These are phyloP conservation scores for Cystofilobasidium ferigula DNA, from an alignment of 768 basidiomycete genomes.

Conservation along the genomic window DNA sequence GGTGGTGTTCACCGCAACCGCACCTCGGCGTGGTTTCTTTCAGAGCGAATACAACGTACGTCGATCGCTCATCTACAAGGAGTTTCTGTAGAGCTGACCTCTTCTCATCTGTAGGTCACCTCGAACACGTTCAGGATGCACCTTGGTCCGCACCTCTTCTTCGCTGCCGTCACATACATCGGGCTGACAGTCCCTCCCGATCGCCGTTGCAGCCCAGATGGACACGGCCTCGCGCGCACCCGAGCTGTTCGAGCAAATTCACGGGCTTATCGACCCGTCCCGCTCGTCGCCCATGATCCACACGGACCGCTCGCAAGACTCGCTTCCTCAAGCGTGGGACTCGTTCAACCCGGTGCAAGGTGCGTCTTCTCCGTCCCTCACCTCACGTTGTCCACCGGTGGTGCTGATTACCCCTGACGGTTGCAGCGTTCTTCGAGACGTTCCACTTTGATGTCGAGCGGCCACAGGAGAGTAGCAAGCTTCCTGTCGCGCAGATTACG, in stretches of 20 bases:
- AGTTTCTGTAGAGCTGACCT: not conserved
- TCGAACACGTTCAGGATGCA: slow-evolving; percentile 1
- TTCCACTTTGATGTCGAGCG: slow-evolving; percentile 2
- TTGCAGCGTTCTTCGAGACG: slow-evolving; percentile 14
- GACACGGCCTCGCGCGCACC: slow-evolving; percentile 17
- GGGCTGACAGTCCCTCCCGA: not conserved
- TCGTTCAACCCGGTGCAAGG: not conserved
- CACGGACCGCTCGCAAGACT: not conserved
- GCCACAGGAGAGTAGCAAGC: slow-evolving; percentile 2
- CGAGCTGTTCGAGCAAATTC: slow-evolving; percentile 12
- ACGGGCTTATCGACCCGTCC: slow-evolving; percentile 10
- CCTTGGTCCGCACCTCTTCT: not conserved
- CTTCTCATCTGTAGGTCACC: not conserved
- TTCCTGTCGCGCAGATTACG: slow-evolving; percentile 8
- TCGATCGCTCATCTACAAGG: not conserved
- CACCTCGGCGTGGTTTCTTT: slow-evolving; percentile 20
- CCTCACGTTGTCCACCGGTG: not conserved
- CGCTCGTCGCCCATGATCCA: not conserved
- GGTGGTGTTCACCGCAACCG: slow-evolving; percentile 2
- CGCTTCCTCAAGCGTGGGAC: not conserved
- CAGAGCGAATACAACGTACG: slow-evolving; percentile 21
- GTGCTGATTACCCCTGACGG: too few relatives aligned
- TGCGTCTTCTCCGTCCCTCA: not conserved
- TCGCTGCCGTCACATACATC: too few relatives aligned
- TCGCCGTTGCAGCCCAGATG: slow-evolving; percentile 20